Evolutionary conservation across 1,139 yeast species (phyloP), one percentile per base, ranked within the genome.

Genomic region (Yamadazyma conglobata): DNA sequence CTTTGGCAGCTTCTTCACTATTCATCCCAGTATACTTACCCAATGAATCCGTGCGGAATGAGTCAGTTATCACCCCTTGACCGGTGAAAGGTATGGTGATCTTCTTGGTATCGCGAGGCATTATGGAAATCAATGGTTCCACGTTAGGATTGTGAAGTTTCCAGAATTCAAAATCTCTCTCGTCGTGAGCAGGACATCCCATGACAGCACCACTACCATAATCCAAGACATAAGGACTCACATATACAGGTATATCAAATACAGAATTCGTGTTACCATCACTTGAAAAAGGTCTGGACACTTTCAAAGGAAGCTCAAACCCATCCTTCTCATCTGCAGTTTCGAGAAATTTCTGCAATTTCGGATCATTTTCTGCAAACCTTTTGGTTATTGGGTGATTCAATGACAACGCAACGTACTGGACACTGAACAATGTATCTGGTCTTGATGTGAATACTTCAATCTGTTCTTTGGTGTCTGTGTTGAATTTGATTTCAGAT

Each of bases 111-210:
- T 43, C 35, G 6, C 35, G 26, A 2, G 73, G 70, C 1, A 72
- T 73, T 13, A 79, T 73, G 0, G 76, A 63, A 20, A 56, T 63
- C 1, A 68, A 43, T 0, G 74, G 56, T 0, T 64, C 60, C 1
- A 54, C 42, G 1, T 48, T 45, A 0, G 84, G 81, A 46, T 66
- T 68, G 49, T 84, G 86, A 27, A 60, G 49, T 5, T 54, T 50
- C 96, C 96, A 89, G 50, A 91, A 89, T 3, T 67, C 85, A 46
- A 53, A 75, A 51, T 91, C 98, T 38, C 97, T 70, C 26, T 65
- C 64, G 52, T 91, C 97, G 54, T 89, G 97, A 0, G 83, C 96
- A 2, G 98, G 98, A 47, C 94, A 86, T 1, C 98, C 98, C 97
- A 91, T 89, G 0, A 91, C 97, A 1, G 96, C 95, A 26, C 95